phyloP scores from a whole-genome alignment of 1,139 yeast species.

The Diutina mesorugosa region DNA sequence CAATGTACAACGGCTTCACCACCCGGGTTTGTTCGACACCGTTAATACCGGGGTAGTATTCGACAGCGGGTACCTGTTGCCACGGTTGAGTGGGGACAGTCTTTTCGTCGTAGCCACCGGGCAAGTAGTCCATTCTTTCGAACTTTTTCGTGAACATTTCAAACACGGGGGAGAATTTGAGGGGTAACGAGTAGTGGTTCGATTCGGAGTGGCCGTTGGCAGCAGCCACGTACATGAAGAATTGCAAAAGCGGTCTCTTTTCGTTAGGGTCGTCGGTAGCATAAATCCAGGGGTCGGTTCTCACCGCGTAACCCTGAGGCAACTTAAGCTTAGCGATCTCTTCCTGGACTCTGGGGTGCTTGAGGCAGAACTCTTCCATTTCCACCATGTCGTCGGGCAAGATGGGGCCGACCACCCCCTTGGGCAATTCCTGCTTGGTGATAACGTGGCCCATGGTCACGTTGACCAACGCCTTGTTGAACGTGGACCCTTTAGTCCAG shows the following conservation, averaged over 20 bases:
- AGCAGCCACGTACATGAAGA: conserved; percentile 66
- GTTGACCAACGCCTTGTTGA: conserved; percentile 66
- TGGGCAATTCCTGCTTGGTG: conserved; percentile 42
- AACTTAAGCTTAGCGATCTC: conserved; percentile 53
- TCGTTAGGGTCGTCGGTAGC: conserved; percentile 62
- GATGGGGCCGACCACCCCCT: conserved; percentile 63
- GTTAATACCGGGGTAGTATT: conserved; percentile 64
- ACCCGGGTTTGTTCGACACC: conserved; percentile 41
- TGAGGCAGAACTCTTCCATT: conserved; percentile 36
- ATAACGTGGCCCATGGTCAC: conserved; percentile 52
- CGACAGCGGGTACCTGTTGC: conserved; percentile 50
- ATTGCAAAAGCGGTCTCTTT: conserved; percentile 52
- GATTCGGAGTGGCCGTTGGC: conserved; percentile 63
- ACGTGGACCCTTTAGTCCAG: conserved; percentile 41
- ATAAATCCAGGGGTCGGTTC: conserved; percentile 82
- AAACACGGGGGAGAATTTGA: conserved; percentile 73
- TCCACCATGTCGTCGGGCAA: conserved; percentile 55
- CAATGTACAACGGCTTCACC: conserved; percentile 62
- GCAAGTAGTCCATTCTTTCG: conserved; percentile 68
- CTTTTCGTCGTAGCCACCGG: conserved; percentile 57
- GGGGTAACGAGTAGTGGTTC: conserved; percentile 75
- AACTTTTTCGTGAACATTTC: conserved; percentile 54
- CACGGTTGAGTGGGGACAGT: conserved; percentile 47
- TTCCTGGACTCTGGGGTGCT: conserved; percentile 47
- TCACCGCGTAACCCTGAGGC: conserved; percentile 42